These are phyloP conservation scores for Neophaeococcomyces aloes DNA, from an alignment of 2,329 filamentous ascomycete genomes.

Conservation along the genomic window DNA sequence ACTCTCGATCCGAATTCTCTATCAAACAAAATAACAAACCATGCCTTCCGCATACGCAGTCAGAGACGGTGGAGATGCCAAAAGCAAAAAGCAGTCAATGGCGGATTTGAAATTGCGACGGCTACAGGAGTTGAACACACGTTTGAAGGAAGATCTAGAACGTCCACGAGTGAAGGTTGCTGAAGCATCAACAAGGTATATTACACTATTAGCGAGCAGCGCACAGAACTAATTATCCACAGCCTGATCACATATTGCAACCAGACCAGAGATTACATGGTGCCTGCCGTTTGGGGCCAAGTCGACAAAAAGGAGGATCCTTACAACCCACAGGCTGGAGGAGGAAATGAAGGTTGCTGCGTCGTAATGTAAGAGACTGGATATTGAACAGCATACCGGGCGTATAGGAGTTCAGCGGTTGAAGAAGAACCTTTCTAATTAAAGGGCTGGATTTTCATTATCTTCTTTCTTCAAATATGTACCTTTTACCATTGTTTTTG, in stretches of 20 bases:
- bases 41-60: slow-evolving; percentile 57
- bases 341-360: slow-evolving; percentile 64
- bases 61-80: slow-evolving; percentile 52
- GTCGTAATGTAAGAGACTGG: slow-evolving; percentile 63
- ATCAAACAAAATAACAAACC: slow-evolving; percentile 20
- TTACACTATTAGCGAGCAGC: neutral
- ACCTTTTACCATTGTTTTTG: too few relatives aligned
- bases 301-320: slow-evolving; percentile 94
- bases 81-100: slow-evolving; percentile 98
- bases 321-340: slow-evolving; percentile 90
- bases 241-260: slow-evolving; percentile 98
- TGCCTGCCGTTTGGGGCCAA: slow-evolving; percentile 88
- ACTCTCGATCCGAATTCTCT: slow-evolving; percentile 11
- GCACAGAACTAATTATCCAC: slow-evolving; percentile 11
- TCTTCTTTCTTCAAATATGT: too few relatives aligned
- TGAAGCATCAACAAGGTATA: slow-evolving; percentile 76
- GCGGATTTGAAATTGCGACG: slow-evolving; percentile 94
- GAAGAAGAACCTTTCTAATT: neutral
- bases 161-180: slow-evolving; percentile 91
- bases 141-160: slow-evolving; percentile 89
- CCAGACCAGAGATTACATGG: slow-evolving; percentile 97
- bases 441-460: neutral
- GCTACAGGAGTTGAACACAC: slow-evolving; percentile 91
- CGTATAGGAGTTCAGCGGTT: slow-evolving; percentile 1
- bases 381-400: slow-evolving; percentile 15